Evolutionary conservation across 2,329 filamentous ascomycete species (phyloP).

Genomic region (Paracoccidioides lutzii): DNA sequence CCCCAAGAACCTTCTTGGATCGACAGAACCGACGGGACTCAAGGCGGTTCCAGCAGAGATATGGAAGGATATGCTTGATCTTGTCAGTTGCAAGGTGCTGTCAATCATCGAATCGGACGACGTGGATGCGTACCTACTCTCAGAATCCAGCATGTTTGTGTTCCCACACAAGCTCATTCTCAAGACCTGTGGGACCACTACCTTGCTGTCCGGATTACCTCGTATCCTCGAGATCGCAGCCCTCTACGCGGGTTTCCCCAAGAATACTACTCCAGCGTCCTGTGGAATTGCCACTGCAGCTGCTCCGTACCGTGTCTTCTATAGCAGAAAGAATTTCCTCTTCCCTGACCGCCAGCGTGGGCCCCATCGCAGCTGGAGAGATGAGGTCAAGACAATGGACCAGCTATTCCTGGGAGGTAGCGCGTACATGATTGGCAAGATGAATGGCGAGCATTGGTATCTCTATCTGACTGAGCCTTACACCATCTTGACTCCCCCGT

Average conservation of each 20-base stretch:
- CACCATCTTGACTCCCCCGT: slow-evolving; percentile 64
- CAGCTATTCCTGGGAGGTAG: slow-evolving; percentile 83
- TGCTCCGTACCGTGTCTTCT: slow-evolving; percentile 90
- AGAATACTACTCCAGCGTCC: slow-evolving; percentile 53
- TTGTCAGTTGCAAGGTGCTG: slow-evolving; percentile 96
- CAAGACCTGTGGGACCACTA: slow-evolving; percentile 97
- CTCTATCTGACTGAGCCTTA: slow-evolving; percentile 88
- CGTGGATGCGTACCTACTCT: slow-evolving; percentile 91
- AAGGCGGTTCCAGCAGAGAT: slow-evolving; percentile 72
- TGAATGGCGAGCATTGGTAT: slow-evolving; percentile 99
- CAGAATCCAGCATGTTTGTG: slow-evolving; percentile 99
- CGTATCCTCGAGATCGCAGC: slow-evolving; percentile 88
- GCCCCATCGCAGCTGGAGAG: slow-evolving; percentile 92
- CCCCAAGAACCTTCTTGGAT: slow-evolving; percentile 55
- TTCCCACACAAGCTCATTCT: slow-evolving; percentile 99
- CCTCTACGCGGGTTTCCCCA: slow-evolving; percentile 75
- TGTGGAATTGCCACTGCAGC: slow-evolving; percentile 62
- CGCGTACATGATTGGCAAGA: slow-evolving; percentile 98
- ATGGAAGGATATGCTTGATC: slow-evolving; percentile 94
- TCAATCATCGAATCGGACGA: slow-evolving; percentile 87
- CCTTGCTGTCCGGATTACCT: slow-evolving; percentile 74
- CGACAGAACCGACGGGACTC: slow-evolving; percentile 60
- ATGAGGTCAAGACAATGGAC: slow-evolving; percentile 87
- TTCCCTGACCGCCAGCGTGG: slow-evolving; percentile 90
- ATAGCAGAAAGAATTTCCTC: slow-evolving; percentile 96